Conservation (phyloP, 441 rosid genomes). For the Lepidium campestre region DNA sequence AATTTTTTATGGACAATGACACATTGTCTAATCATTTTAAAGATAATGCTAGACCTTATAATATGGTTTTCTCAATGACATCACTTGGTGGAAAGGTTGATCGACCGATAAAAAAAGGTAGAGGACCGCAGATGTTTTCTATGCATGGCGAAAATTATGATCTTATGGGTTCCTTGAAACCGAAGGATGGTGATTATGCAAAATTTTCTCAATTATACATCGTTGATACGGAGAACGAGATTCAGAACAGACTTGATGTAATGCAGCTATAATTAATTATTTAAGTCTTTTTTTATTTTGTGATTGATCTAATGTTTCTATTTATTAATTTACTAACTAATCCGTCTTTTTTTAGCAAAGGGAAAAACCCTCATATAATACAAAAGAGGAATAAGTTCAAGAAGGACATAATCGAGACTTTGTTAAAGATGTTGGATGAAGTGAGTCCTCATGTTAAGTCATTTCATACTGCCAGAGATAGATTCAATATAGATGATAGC, state of each 20-base stretch:
- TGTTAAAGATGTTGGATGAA: not conserved
- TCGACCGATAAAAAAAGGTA: too few relatives aligned
- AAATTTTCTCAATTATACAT: not conserved
- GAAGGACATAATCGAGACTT: not conserved
- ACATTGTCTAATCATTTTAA: too few relatives aligned
- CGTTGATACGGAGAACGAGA: not conserved
- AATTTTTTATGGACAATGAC: too few relatives aligned
- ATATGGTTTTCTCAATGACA: too few relatives aligned
- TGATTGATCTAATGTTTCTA: too few relatives aligned
- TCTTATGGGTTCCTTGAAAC: not conserved
- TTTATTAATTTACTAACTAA: not conserved
- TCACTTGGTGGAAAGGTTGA: too few relatives aligned
- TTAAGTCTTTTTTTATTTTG: too few relatives aligned
- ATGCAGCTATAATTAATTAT: too few relatives aligned
- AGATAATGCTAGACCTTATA: too few relatives aligned
- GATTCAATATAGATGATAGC: not conserved
- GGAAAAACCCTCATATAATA: too few relatives aligned
- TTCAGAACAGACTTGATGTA: not conserved
- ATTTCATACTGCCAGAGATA: not conserved
- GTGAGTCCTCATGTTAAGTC: not conserved
- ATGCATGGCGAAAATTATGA: not conserved
- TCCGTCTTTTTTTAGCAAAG: not conserved
- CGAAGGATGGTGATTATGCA: not conserved
- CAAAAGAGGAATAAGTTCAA: not conserved
- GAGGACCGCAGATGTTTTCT: too few relatives aligned